Evolutionary conservation across 2,329 filamentous ascomycete genomes (phyloP).

Genomic region (Colletotrichum sp.): DNA sequence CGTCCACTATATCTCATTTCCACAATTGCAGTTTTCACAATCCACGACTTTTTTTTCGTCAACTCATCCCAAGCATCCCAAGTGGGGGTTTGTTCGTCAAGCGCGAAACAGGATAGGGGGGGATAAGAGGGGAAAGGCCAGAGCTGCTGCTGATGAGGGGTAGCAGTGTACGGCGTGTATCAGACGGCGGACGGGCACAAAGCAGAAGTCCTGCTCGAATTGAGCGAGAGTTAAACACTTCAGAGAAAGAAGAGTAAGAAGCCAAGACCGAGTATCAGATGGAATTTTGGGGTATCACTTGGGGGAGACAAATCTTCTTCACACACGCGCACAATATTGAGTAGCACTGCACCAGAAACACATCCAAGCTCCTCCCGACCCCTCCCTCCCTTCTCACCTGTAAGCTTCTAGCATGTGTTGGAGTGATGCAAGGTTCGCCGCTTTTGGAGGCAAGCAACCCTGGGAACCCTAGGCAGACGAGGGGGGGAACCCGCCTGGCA

Average conservation of each 20-base stretch:
- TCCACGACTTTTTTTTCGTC: background rate
- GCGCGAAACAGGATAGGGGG: background rate
- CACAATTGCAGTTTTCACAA: background rate
- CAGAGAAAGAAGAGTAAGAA: background rate
- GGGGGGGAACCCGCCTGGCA: background rate
- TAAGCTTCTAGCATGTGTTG: background rate
- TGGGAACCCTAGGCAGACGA: background rate
- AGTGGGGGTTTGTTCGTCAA: conserved; percentile 6
- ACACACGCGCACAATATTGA: background rate
- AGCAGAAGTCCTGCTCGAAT: background rate
- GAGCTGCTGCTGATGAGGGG: background rate
- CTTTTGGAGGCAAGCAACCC: background rate
- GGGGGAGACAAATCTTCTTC: background rate
- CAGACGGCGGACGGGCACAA: background rate
- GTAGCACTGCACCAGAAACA: background rate
- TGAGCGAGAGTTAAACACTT: background rate
- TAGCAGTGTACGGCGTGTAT: background rate
- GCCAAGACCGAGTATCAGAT: background rate
- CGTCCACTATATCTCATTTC: background rate
- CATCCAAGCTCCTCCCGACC: background rate
- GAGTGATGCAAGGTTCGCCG: conserved; percentile 8
- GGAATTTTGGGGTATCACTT: background rate
- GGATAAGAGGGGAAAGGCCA: background rate
- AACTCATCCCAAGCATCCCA: background rate
- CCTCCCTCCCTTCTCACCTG: background rate